Base-by-base conservation (phyloP, 2,329 filamentous ascomycete genomes). In the Boeremia exigua region DNA sequence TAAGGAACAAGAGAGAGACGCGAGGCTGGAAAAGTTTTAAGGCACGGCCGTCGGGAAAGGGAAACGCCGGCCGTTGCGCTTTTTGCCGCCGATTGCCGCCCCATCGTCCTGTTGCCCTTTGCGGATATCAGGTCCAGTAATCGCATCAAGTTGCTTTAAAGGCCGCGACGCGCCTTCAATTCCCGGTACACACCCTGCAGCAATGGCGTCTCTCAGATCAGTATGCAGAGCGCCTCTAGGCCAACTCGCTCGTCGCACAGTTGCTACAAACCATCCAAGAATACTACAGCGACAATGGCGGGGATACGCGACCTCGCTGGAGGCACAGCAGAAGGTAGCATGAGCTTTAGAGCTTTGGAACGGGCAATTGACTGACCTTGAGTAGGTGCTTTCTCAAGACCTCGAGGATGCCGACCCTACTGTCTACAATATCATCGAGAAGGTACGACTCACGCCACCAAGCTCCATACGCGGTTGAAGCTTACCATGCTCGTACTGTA, bases 381-480 rank as follows among this genome's bases (percentile, higher is more conserved):
- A 3, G 33, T 64, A 97, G 92, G 80, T 97, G 51, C 87, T 99
- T 49, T 86, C 90, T 42, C 84, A 90, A 53, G 83, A 89, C 72
- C 84, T 99, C 48, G 84, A 92, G 73, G 85, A 95, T 69, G 91
- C 92, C 63, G 95, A 98, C 76, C 91, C 94, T 39, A 82, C 87
- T 45, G 89, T 98, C 63, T 96, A 88, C 75, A 87, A 90, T 48
- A 97, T 98, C 69, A 87, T 98, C 66, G 89, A 96, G 77, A 94
- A 92, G 84, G 92, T 96, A 78, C 69, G 77, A 55, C 45, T 46
- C 54, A 47, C 33, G 36, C 48, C 53, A 33, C 39, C 39, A 51
- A 50, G 47, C 47, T 51, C 29, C 14, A 32, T 17, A 19, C 30
- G 43, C 28, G 27, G 40, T 25, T 17, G 33, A 46, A 54, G 39